Evolutionary conservation across 129 eudicot genomes (phyloP).

Genomic region (Tanacetum coccineum): DNA sequence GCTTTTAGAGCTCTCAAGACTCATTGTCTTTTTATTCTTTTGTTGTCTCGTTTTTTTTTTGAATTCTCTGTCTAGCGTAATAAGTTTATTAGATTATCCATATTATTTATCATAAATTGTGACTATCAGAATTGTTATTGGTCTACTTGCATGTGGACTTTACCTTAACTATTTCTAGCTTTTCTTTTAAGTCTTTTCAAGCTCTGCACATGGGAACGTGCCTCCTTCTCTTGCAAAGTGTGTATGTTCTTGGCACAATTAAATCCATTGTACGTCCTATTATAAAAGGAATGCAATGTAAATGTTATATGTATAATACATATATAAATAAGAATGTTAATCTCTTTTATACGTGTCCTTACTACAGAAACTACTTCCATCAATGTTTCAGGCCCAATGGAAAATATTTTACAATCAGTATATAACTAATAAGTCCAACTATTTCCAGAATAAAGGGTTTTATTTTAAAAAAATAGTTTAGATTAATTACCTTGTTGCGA

Average conservation of each 20-base stretch:
- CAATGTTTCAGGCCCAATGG: neutral
- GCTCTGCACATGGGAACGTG: constrained; percentile 49
- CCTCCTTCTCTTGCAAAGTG: constrained; percentile 59
- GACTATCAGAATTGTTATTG: neutral
- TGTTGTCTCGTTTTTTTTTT: constrained; percentile 46
- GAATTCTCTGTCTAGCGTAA: constrained; percentile 47
- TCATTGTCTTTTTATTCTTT: constrained; percentile 60
- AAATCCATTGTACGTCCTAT: constrained; percentile 70
- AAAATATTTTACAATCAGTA: neutral
- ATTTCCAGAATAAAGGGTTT: neutral
- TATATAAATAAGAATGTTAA: neutral
- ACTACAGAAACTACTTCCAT: neutral
- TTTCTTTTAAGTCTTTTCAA: constrained; percentile 62
- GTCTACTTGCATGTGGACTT: too few species aligned
- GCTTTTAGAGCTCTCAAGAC: constrained; percentile 57
- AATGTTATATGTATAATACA: neutral
- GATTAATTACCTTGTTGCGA: constrained; percentile 71
- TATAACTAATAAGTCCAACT: neutral
- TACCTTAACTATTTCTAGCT: constrained; percentile 59
- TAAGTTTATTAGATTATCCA: neutral
- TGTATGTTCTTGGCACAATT: constrained; percentile 71
- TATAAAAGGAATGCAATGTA: neutral
- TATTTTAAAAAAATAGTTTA: neutral
- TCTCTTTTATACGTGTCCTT: neutral
- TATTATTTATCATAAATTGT: neutral